A percentile compares a stretch with the other conserved stretches of the same genome.
These are phyloP conservation scores for Ganoderma multipileum DNA, from an alignment of 1,284 basidiomycete species.

Conservation along the genomic window DNA sequence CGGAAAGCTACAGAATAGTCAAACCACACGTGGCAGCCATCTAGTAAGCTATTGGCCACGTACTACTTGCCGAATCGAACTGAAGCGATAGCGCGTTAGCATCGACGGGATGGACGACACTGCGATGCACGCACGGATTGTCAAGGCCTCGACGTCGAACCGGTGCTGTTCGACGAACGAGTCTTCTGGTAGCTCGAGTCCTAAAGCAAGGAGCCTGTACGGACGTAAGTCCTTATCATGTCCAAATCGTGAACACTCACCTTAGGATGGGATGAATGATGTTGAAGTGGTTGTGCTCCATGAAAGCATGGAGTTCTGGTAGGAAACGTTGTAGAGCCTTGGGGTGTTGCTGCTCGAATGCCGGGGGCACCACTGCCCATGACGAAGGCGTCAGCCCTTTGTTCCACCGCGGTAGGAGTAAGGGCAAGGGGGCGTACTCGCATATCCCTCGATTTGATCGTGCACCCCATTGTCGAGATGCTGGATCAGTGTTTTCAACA, in stretches of 20 bases:
- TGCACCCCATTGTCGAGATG: constrained; percentile 63
- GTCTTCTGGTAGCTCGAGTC: constrained; percentile 45
- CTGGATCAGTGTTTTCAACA: constrained; percentile 38
- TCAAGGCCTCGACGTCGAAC: constrained; percentile 35
- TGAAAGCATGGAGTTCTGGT: constrained; percentile 48
- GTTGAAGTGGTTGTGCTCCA: constrained; percentile 40
- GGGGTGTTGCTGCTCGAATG: constrained; percentile 38
- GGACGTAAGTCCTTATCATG: background rate
- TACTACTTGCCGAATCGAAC: constrained; percentile 46
- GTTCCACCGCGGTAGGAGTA: constrained; percentile 17
- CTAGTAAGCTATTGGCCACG: constrained; percentile 8
- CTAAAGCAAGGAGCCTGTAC: constrained; percentile 50
- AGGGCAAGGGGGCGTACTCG: constrained; percentile 48
- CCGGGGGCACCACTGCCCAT: constrained; percentile 7
- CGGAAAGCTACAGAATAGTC: constrained; percentile 35
- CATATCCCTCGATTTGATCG: constrained; percentile 68
- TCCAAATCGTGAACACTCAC: background rate
- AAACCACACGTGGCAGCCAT: background rate
- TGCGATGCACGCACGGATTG: constrained; percentile 32
- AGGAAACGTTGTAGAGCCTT: constrained; percentile 46
- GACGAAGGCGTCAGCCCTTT: background rate
- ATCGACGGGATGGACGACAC: no score
- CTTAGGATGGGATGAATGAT: constrained; percentile 26
- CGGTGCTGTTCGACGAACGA: constrained; percentile 39
- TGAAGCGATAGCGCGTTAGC: constrained; percentile 7